Percentiles rank a stretch among this genome's conserved stretches.
phyloP scores from a whole-genome alignment of 345 rosid species.

The Limnanthes douglasii region DNA sequence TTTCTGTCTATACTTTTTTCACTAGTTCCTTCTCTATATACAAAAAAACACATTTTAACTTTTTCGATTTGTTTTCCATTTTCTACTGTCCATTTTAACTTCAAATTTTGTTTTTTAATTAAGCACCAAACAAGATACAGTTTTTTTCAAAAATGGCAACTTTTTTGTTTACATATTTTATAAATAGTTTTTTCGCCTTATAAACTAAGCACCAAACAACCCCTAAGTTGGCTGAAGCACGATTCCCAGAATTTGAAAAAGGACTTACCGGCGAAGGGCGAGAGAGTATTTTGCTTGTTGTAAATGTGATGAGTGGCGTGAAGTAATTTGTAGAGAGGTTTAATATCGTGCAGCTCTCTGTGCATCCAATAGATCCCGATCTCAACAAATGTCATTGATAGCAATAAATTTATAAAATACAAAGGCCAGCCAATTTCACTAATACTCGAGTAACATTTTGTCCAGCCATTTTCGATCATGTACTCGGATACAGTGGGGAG shows the following conservation, averaged over 20 bases:
- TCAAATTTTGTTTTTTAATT: too few relatives aligned
- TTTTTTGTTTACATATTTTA: too few relatives aligned
- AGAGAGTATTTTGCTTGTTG: slow-evolving; percentile 94
- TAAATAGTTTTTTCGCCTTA: too few relatives aligned
- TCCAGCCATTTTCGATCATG: slow-evolving; percentile 91
- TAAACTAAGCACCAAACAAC: too few relatives aligned
- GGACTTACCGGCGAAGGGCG: slow-evolving; percentile 85
- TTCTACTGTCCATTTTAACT: too few relatives aligned
- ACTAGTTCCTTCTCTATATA: too few relatives aligned
- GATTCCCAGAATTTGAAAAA: slow-evolving; percentile 1
- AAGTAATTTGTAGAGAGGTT: slow-evolving; percentile 77
- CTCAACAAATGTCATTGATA: slow-evolving; percentile 65
- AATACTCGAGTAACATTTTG: slow-evolving; percentile 47
- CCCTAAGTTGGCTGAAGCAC: too few relatives aligned
- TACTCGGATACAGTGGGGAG: slow-evolving; percentile 76
- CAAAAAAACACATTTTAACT: too few relatives aligned
- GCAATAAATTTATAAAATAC: slow-evolving; percentile 23
- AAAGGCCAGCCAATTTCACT: slow-evolving; percentile 51
- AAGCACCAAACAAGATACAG: too few relatives aligned
- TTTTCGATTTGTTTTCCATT: too few relatives aligned
- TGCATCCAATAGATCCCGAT: slow-evolving; percentile 98
- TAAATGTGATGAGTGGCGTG: slow-evolving; percentile 92
- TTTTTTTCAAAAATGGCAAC: too few relatives aligned
- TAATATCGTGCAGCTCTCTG: slow-evolving; percentile 85
- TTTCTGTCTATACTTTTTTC: too few relatives aligned